phyloP scores from a whole-genome alignment of 345 rosid genomes.

The Balakata baccata region DNA sequence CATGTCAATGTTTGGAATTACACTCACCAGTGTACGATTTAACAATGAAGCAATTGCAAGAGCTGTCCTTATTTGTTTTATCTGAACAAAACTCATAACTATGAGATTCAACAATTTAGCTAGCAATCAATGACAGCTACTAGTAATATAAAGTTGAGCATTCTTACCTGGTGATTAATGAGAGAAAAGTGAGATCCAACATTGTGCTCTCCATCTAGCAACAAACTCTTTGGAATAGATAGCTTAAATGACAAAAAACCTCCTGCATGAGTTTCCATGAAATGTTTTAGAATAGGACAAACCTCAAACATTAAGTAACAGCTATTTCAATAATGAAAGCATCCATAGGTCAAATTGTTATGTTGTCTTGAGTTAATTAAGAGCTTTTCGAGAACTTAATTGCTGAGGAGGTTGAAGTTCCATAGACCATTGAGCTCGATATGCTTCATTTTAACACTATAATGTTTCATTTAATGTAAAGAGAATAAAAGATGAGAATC shows the following conservation, averaged over 20 bases:
- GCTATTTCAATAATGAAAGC: neutral
- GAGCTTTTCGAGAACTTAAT: slow-evolving; percentile 6
- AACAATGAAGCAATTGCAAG: slow-evolving; percentile 79
- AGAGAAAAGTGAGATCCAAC: slow-evolving; percentile 73
- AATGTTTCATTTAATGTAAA: neutral
- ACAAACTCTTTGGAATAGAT: slow-evolving; percentile 71
- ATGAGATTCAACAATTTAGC: slow-evolving; percentile 17
- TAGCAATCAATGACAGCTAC: slow-evolving; percentile 15
- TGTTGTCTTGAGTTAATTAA: neutral
- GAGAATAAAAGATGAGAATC: neutral
- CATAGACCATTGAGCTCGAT: neutral
- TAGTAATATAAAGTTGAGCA: slow-evolving; percentile 23
- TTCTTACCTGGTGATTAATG: slow-evolving; percentile 75
- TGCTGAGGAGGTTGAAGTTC: slow-evolving; percentile 8
- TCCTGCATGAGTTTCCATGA: slow-evolving; percentile 49
- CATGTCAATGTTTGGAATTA: slow-evolving; percentile 1
- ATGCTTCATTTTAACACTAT: neutral
- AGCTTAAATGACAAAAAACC: slow-evolving; percentile 90
- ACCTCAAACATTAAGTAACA: neutral
- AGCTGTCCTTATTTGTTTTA: slow-evolving; percentile 88
- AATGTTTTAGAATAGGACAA: neutral
- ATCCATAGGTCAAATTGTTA: too few relatives aligned
- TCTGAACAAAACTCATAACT: slow-evolving; percentile 44
- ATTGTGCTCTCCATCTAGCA: slow-evolving; percentile 83
- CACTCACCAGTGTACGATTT: slow-evolving; percentile 87